Evolutionary conservation across 352 stramenopile genomes (phyloP).

Genomic region (Pythium guiyangense): DNA sequence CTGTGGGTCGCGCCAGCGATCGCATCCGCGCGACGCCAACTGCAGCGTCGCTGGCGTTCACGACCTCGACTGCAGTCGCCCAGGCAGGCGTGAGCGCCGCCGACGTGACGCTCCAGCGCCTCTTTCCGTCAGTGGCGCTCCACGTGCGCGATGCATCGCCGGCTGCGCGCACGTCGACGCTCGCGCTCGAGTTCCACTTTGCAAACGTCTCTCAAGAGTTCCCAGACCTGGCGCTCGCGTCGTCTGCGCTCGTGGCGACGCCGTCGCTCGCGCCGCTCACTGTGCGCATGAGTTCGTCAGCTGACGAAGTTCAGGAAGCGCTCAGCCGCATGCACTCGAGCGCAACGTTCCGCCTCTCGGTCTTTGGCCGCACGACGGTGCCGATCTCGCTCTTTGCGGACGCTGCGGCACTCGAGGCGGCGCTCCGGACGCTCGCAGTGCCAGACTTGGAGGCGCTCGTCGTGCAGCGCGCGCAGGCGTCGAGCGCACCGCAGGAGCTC

Average conservation of each 20-base stretch:
- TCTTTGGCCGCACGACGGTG: slow-evolving; percentile 8
- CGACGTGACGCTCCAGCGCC: slow-evolving; percentile 3
- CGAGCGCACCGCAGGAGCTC: background rate
- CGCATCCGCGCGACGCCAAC: background rate
- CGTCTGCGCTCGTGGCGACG: slow-evolving; percentile 2
- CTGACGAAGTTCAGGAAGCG: background rate
- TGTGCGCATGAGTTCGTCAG: background rate
- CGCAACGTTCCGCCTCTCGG: slow-evolving; percentile 7
- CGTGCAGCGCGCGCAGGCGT: background rate
- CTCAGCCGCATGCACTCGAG: too few relatives aligned
- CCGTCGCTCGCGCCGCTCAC: slow-evolving; percentile 1
- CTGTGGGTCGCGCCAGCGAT: background rate
- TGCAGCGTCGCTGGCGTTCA: slow-evolving; percentile 3
- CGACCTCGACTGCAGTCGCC: background rate
- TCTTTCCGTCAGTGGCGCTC: slow-evolving; percentile 3
- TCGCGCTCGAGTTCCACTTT: slow-evolving; percentile 8
- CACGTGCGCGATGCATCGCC: slow-evolving; percentile 6
- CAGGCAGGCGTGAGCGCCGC: slow-evolving; percentile 5
- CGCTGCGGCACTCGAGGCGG: slow-evolving; percentile 5
- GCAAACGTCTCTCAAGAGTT: background rate
- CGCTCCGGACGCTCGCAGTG: slow-evolving; percentile 5
- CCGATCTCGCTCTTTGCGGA: slow-evolving; percentile 2
- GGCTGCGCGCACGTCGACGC: background rate
- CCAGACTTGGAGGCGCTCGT: background rate
- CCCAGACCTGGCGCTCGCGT: slow-evolving; percentile 8